Conservation (phyloP, 345 rosid genomes). For the Chamaenerion angustifolium region DNA sequence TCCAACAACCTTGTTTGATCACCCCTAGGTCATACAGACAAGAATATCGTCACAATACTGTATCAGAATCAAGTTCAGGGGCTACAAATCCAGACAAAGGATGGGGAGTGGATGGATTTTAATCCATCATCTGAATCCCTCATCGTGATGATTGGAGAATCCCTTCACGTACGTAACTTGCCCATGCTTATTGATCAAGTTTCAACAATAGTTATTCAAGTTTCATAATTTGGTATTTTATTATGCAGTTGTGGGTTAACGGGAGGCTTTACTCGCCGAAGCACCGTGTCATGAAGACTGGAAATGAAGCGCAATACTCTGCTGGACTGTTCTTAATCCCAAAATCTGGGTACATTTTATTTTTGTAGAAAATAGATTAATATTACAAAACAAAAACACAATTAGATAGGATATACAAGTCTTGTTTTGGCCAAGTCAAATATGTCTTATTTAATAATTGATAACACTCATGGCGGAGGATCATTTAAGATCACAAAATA, state of each 20-base stretch:
- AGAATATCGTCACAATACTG: conserved; percentile 47
- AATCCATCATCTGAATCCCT: conserved; percentile 41
- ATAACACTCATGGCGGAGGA: no score
- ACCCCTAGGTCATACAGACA: conserved; percentile 53
- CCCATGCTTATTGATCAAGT: no score
- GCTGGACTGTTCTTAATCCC: conserved; percentile 34
- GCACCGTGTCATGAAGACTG: conserved; percentile 5
- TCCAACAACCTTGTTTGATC: no score
- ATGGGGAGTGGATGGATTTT: conserved; percentile 34
- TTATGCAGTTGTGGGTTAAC: conserved; percentile 42
- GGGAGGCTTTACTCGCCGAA: conserved; percentile 35
- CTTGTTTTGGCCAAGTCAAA: no score
- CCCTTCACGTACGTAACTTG: conserved; percentile 25
- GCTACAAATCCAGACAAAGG: conserved; percentile 30
- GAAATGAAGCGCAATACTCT: conserved; percentile 4
- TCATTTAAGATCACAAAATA: no score
- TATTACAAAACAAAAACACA: no score
- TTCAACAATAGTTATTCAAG: no score
- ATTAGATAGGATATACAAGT: no score
- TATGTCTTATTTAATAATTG: no score
- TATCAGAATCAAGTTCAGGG: conserved; percentile 52
- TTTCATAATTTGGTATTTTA: neutral
- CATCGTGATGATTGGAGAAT: conserved; percentile 43
- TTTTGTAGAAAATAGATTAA: no score
- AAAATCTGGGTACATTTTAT: conserved; percentile 19